Evolutionary conservation across 768 basidiomycete species (phyloP).

Genomic region (Pleurotus giganteus): DNA sequence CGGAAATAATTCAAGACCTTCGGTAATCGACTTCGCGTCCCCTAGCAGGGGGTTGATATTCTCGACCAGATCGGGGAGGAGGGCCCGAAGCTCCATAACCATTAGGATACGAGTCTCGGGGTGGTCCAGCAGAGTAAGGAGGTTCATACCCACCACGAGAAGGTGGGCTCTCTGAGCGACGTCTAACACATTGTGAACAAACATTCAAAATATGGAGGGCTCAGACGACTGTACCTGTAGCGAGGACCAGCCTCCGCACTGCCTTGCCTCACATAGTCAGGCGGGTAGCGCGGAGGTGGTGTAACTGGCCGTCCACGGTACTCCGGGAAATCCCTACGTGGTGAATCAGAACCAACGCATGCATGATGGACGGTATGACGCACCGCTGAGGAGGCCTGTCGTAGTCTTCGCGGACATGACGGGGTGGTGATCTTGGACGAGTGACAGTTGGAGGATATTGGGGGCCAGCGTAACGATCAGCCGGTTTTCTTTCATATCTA

Average conservation of each 20-base stretch:
- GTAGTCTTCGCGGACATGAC: constrained; percentile 62
- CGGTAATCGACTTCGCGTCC: constrained; percentile 36
- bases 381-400: constrained; percentile 59
- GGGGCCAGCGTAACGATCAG: constrained; percentile 43
- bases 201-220: neutral
- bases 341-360: constrained; percentile 1
- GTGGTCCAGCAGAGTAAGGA: constrained; percentile 37
- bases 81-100: constrained; percentile 43
- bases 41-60: constrained; percentile 49
- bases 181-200: constrained; percentile 33
- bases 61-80: constrained; percentile 30
- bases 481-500: constrained; percentile 56
- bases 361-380: constrained; percentile 13
- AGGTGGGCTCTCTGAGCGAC: constrained; percentile 73
- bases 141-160: constrained; percentile 51
- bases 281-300: constrained; percentile 46
- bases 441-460: constrained; percentile 46
- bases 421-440: constrained; percentile 46
- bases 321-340: constrained; percentile 48
- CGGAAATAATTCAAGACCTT: constrained; percentile 18
- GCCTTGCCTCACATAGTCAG: constrained; percentile 46
- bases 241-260: constrained; percentile 42
- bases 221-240: constrained; percentile 40
- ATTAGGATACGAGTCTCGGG: constrained; percentile 39
- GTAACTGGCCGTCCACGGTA: constrained; percentile 55